These are phyloP conservation scores for Roridomyces roridus DNA, from an alignment of 768 basidiomycete species.

Conservation along the genomic window DNA sequence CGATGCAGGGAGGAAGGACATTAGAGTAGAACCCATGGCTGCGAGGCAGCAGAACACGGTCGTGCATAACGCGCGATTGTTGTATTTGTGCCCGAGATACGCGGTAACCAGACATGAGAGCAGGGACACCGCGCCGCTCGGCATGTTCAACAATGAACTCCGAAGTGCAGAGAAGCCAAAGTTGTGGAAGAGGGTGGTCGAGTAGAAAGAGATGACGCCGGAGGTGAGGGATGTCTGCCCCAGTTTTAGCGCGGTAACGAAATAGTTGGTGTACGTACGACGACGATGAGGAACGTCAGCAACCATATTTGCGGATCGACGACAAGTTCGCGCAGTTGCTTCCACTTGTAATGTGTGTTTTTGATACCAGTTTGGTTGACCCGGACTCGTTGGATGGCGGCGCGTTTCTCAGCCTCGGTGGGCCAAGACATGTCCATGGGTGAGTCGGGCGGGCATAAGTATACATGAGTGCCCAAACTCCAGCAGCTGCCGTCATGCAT, in stretches of 20 bases:
- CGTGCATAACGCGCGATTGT: conserved; percentile 17
- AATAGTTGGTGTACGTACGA: background rate
- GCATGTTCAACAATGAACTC: conserved; percentile 22
- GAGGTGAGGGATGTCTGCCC: conserved; percentile 19
- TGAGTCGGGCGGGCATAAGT: conserved; percentile 21
- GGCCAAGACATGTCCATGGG: conserved; percentile 24
- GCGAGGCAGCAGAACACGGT: conserved; percentile 15
- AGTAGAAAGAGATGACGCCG: conserved; percentile 23
- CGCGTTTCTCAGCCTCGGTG: conserved; percentile 23
- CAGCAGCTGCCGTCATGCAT: conserved; percentile 11
- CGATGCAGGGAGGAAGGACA: conserved; percentile 21
- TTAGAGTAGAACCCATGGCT: conserved; percentile 16
- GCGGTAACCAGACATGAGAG: conserved; percentile 19
- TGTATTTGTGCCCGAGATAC: conserved; percentile 18
- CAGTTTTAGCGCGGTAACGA: background rate
- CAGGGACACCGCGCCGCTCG: conserved; percentile 20
- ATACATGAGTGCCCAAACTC: conserved; percentile 11
- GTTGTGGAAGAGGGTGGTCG: conserved; percentile 23
- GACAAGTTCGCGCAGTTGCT: conserved; percentile 18
- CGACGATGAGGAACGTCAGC: conserved; percentile 5
- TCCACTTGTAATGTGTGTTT: conserved; percentile 29
- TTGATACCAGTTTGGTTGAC: conserved; percentile 31
- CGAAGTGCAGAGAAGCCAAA: conserved; percentile 20
- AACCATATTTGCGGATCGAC: conserved; percentile 24
- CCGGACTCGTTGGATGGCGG: conserved; percentile 21